Evolutionary conservation across 2,329 filamentous ascomycete genomes (phyloP), one percentile per base, ranked within the genome.

Genomic region (Botryosphaeria dothidea): DNA sequence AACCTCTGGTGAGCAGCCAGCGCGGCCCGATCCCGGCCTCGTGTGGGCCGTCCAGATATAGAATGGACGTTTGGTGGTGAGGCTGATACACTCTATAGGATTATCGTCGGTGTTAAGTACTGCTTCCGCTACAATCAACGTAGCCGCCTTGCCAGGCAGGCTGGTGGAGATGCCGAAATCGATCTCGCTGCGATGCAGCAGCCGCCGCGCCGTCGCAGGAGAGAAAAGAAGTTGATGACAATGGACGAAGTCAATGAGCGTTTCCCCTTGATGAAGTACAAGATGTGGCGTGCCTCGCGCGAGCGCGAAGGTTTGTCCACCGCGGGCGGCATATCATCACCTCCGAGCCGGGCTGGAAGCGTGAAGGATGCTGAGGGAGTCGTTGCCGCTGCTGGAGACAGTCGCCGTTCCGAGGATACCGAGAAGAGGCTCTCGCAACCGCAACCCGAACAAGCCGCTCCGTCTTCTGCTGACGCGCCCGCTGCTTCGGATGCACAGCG

Each of bases 201-300:
- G 86, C 92, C 92, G 65, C 90, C 92, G 58, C 93, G 95, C 76
- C 88, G 95, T 65, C 87, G 94, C 73, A 87, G 94, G 69, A 88
- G 93, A 66, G 95, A 99, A 79, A 99, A 99, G 88, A 99, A 97
- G 78, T 80, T 99, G 70, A 98, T 99, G 95, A 92, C 91, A 2
- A 97, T 98, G 89, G 95, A 99, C 67, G 95, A 99, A 79, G 95
- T 99, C 68, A 98, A 99, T 75, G 93, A 96, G 70, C 92, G 96
- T 71, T 99, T 99, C 72, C 94, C 95, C 0, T 88, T 97, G 80
- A 89, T 88, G 71, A 98, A 98, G 79, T 99, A 99, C 85, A 98
- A 99, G 82, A 87, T 86, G 61, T 99, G 95, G 94, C 90, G 95
- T 66, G 89, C 91, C 6, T 88, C 88, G 64, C 89, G 94, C 66